These are phyloP conservation scores for Fusarium mundagurra DNA, from an alignment of 2,329 filamentous ascomycete genomes.

Conservation along the genomic window DNA sequence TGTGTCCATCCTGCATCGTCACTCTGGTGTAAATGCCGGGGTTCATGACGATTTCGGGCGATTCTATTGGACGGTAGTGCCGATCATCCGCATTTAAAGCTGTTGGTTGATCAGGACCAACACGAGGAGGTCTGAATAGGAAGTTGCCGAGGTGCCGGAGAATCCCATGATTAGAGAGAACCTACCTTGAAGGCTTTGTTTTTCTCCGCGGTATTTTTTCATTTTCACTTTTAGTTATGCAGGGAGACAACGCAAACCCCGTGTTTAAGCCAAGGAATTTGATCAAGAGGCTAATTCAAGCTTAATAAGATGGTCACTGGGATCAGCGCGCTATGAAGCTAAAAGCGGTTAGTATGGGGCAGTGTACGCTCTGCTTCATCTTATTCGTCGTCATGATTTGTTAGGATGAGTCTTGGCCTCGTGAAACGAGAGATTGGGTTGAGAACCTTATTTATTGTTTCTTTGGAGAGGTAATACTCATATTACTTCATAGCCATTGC, in stretches of 20 bases:
- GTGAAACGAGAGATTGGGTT: not conserved
- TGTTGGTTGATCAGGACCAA: not conserved
- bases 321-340: not conserved
- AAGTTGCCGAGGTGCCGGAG: not conserved
- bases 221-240: not conserved
- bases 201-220: not conserved
- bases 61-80: not conserved
- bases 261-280: not conserved
- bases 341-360: not conserved
- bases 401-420: not conserved
- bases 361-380: not conserved
- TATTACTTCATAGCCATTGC: too few relatives aligned
- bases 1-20: not conserved
- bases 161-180: not conserved
- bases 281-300: not conserved
- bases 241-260: not conserved
- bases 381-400: not conserved
- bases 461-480: accelerated
- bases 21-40: not conserved
- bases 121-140: not conserved
- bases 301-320: not conserved
- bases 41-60: accelerated
- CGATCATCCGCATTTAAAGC: not conserved
- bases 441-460: not conserved
- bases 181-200: not conserved